Evolutionary conservation across 306 rosid species (phyloP), one percentile per base, ranked within the genome.

Genomic region (Rosa rugosa): DNA sequence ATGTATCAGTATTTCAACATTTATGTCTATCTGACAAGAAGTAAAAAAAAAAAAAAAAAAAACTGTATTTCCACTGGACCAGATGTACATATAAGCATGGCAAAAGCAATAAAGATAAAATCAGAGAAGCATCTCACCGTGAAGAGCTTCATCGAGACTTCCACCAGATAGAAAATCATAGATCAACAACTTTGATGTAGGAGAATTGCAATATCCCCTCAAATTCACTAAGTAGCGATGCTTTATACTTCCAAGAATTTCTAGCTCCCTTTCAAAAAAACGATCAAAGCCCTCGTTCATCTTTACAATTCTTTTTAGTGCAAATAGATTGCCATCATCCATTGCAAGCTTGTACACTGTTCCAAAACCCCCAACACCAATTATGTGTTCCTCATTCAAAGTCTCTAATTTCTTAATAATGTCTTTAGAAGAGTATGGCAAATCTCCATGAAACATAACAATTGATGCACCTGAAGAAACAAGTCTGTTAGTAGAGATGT

Each of bases 361-460:
- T 73, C 97, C 98, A 76, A 96, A 96, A 76, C 99, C 99, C 78
- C 99, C 98, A 70, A 77, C 83, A 70, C 99, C 99, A 77, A 96
- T 96, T 77, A 96, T 85, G 84, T 96, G 94, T 74, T 90, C 98
- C 70, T 90, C 97, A 83, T 92, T 90, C 88, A 96, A 87, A 83
- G 93, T 83, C 89, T 96, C 99, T 77, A 96, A 82, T 80, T 96
- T 96, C 90, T 93, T 96, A 78, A 96, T 88, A 80, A 96, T 90
- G 82, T 96, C 99, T 89, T 96, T 96, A 0, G 98, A 93, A 71
- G 97, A 87, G 88, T 96, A 96, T n/a, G 99, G 99, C 75, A 96
- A 89, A 83, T 96, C 99, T 81, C 99, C 99, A 71, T 96, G 99
- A 86, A 93, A 96, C 97, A 96, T 93, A 76, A 93, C 98, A 70